A percentile compares a stretch with the other conserved stretches of the same genome.
Evolutionary conservation across 352 stramenopile genomes (phyloP).

Genomic region (Sclerospora graminicola): DNA sequence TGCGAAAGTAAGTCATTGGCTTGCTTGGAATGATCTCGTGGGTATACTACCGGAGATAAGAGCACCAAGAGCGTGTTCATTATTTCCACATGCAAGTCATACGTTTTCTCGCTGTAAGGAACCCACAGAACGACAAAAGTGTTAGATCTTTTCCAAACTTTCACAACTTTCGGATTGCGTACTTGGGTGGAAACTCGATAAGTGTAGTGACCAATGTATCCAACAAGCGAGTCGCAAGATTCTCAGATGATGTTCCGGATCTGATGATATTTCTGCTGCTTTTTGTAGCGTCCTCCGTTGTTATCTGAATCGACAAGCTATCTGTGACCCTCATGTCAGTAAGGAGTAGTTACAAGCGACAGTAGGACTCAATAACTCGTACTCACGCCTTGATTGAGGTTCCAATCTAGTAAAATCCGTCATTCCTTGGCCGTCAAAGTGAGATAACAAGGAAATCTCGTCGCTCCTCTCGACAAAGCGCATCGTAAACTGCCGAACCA

Average conservation of each 20-base stretch:
- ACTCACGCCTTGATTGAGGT: conserved; percentile 10
- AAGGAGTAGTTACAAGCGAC: too few relatives aligned
- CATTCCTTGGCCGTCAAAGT: conserved; percentile 40
- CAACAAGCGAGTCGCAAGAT: conserved; percentile 56
- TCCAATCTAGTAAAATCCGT: conserved; percentile 1
- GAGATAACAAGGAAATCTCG: conserved; percentile 43
- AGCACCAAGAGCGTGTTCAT: conserved; percentile 65
- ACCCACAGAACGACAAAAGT: too few relatives aligned
- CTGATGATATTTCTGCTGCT: conserved; percentile 4
- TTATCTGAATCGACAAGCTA: conserved; percentile 25
- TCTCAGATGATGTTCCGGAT: conserved; percentile 25
- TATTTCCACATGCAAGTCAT: conserved; percentile 69
- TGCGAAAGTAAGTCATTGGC: conserved; percentile 30
- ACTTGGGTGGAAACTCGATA: conserved; percentile 52
- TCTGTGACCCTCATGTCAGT: conserved; percentile 1
- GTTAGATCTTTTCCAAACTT: too few relatives aligned
- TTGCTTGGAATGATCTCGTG: conserved; percentile 39
- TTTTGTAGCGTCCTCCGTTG: conserved; percentile 1
- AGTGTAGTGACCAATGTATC: conserved; percentile 44
- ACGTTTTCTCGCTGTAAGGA: conserved; percentile 27
- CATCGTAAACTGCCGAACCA: conserved; percentile 66
- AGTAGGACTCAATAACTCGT: too few relatives aligned
- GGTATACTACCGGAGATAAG: conserved; percentile 51
- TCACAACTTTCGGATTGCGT: too few relatives aligned
- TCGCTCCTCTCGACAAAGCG: conserved; percentile 62